Evolutionary conservation across 1,284 basidiomycete genomes (phyloP).

Genomic region (Athelia psychrophila): DNA sequence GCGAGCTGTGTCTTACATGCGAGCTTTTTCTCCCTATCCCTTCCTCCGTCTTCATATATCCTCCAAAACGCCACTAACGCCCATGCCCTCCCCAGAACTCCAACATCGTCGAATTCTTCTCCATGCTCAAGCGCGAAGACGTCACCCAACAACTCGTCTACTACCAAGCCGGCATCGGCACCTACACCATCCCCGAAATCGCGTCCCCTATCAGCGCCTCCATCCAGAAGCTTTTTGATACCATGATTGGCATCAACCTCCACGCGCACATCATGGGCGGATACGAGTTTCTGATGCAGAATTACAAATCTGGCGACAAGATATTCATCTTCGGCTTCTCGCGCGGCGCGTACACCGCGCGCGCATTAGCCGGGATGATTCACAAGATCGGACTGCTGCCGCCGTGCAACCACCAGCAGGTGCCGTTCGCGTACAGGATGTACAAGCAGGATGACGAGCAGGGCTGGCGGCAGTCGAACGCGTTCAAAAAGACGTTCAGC

Average conservation of each 20-base stretch:
- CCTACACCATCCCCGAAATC: slow-evolving; percentile 47
- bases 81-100: slow-evolving; percentile 31
- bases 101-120: slow-evolving; percentile 47
- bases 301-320: slow-evolving; percentile 50
- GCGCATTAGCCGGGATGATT: slow-evolving; percentile 50
- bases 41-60: no score
- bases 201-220: slow-evolving; percentile 37
- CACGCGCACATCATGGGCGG: slow-evolving; percentile 53
- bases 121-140: slow-evolving; percentile 53
- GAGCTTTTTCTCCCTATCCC: no score
- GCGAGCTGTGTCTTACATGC: no score
- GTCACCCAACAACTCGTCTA: slow-evolving; percentile 49
- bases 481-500: slow-evolving; percentile 65
- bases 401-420: slow-evolving; percentile 48
- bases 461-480: slow-evolving; percentile 53
- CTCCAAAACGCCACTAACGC: not conserved
- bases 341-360: slow-evolving; percentile 54
- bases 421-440: slow-evolving; percentile 74
- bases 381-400: slow-evolving; percentile 48
- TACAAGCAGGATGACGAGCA: slow-evolving; percentile 45
- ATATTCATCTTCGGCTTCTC: slow-evolving; percentile 51
- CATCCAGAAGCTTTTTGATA: slow-evolving; percentile 42
- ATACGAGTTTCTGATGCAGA: slow-evolving; percentile 61
- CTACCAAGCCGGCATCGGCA: slow-evolving; percentile 59
- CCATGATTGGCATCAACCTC: slow-evolving; percentile 46